A percentile compares a stretch with the other conserved stretches of the same genome.
Evolutionary conservation across 179 eudicot species (phyloP).

Genomic region (Patellifolia procumbens): DNA sequence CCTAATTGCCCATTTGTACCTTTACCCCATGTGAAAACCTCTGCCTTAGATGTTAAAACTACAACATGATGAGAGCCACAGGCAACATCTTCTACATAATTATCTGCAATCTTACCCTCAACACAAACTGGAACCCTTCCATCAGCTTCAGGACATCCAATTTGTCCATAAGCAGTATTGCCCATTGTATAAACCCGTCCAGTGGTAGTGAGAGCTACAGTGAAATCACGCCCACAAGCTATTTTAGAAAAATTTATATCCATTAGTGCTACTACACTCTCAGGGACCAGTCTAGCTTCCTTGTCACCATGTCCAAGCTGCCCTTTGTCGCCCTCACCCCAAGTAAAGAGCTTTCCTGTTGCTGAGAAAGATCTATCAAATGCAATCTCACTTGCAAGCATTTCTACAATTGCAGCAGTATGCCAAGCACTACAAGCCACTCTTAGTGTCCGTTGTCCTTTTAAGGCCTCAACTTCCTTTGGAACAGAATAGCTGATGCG

Average conservation of each 20-base stretch:
- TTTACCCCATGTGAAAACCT: conserved; percentile 94
- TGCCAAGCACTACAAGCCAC: conserved; percentile 97
- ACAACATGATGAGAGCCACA: conserved; percentile 92
- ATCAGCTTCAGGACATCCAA: conserved; percentile 57
- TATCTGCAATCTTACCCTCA: conserved; percentile 49
- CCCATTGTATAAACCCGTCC: conserved; percentile 89
- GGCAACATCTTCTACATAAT: conserved; percentile 71
- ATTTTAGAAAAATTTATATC: conserved; percentile 53
- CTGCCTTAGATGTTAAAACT: conserved; percentile 74
- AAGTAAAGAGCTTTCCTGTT: conserved; percentile 72
- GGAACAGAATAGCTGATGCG: conserved; percentile 53
- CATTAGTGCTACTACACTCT: conserved; percentile 43
- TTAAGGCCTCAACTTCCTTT: conserved; percentile 73
- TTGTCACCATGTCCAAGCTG: conserved; percentile 89
- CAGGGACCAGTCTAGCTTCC: conserved; percentile 62
- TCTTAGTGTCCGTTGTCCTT: conserved; percentile 53
- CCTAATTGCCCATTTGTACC: conserved; percentile 89
- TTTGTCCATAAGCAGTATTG: conserved; percentile 62
- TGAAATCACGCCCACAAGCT: conserved; percentile 73
- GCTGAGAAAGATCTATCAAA: conserved; percentile 35
- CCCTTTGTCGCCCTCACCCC: conserved; percentile 93
- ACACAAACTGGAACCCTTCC: conserved; percentile 57
- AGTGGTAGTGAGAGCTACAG: conserved; percentile 63
- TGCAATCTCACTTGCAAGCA: conserved; percentile 29
- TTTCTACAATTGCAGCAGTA: conserved; percentile 83